phyloP scores from a whole-genome alignment of 2,329 filamentous ascomycete species.

The Fusarium tupiense region DNA sequence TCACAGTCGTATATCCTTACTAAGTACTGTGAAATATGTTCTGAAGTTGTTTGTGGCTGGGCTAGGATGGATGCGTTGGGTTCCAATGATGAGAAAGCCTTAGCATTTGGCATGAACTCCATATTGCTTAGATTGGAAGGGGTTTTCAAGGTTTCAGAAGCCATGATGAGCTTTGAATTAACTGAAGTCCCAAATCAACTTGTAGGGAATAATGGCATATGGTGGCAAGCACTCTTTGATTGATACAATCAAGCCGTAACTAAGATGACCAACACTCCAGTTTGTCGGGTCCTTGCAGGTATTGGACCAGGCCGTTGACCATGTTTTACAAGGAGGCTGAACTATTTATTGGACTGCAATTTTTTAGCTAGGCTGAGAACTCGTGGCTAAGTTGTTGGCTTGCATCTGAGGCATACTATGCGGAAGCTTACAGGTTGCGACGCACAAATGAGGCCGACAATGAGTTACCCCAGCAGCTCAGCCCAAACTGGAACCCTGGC shows the following conservation, averaged over 20 bases:
- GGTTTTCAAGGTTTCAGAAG: background rate
- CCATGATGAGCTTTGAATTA: background rate
- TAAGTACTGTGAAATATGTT: constrained; percentile 15
- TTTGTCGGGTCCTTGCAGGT: constrained; percentile 17
- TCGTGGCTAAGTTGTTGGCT: constrained; percentile 5
- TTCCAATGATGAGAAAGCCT: constrained; percentile 26
- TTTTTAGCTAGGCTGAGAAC: constrained; percentile 1
- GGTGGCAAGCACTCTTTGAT: background rate
- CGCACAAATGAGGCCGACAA: constrained; percentile 30
- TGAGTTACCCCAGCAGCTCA: background rate
- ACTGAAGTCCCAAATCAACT: background rate
- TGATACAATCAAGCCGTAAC: constrained; percentile 3
- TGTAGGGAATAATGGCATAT: background rate
- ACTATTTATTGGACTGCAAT: constrained; percentile 1
- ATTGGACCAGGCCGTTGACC: background rate
- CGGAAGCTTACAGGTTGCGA: constrained; percentile 12
- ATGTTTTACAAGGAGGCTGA: background rate
- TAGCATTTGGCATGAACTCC: background rate
- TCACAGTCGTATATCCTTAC: background rate
- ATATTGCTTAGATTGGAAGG: background rate
- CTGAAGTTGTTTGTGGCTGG: constrained; percentile 23
- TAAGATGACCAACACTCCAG: constrained; percentile 17
- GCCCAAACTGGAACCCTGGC: constrained; percentile 4
- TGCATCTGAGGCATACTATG: constrained; percentile 11
- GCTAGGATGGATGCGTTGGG: constrained; percentile 19